Evolutionary conservation across 768 basidiomycete species (phyloP).

Genomic region (Thelephora aurantiotincta): DNA sequence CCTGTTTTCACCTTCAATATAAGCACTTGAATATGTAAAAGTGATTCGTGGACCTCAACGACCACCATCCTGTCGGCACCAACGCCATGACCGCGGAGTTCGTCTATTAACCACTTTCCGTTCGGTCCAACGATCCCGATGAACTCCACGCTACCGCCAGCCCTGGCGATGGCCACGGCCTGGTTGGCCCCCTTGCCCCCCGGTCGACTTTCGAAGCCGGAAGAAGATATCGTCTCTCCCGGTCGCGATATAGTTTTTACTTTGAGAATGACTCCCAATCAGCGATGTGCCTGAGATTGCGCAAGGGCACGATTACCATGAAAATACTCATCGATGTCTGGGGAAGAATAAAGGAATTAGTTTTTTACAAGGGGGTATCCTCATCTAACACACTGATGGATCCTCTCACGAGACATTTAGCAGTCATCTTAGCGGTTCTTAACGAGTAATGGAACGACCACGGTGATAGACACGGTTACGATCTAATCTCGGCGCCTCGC

Average conservation of each 20-base stretch:
- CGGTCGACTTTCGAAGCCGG: constrained; percentile 29
- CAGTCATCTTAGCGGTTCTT: background rate
- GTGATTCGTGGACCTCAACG: constrained; percentile 19
- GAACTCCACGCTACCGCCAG: constrained; percentile 32
- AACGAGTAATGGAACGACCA: background rate
- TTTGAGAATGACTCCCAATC: constrained; percentile 9
- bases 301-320: constrained; percentile 4
- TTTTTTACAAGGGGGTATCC: background rate
- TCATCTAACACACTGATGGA: constrained; percentile 30
- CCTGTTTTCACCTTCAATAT: background rate
- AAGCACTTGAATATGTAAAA: background rate
- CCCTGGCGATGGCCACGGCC: constrained; percentile 39
- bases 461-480: too few species aligned
- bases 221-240: constrained; percentile 47
- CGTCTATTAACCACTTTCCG: constrained; percentile 31
- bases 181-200: constrained; percentile 59
- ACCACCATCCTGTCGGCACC: constrained; percentile 23
- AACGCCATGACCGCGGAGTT: constrained; percentile 26
- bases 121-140: constrained; percentile 42
- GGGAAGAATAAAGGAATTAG: background rate
- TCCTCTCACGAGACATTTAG: constrained; percentile 27
- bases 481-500: too few species aligned
- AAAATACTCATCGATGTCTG: constrained; percentile 12
- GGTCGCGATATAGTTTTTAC: constrained; percentile 39
- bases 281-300: background rate